These are phyloP conservation scores for Gastrodia elata DNA, from an alignment of 106 monocot species.

Conservation along the genomic window DNA sequence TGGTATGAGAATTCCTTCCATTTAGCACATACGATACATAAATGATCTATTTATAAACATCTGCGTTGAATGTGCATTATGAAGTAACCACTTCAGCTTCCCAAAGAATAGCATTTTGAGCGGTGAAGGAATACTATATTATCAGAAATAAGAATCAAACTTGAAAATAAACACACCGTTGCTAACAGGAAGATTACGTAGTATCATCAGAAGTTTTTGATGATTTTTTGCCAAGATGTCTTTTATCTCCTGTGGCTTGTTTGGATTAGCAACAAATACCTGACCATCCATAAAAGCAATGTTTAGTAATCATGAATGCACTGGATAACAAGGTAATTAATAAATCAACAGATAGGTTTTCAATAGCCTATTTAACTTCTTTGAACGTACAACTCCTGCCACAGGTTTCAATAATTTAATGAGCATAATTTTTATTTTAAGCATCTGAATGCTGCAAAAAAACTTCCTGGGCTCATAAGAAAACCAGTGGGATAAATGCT, in stretches of 20 bases:
- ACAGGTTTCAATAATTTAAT: background rate
- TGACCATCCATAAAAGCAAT: constrained; percentile 1
- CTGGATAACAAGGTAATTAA: background rate
- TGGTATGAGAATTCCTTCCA: background rate
- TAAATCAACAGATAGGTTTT: too few species aligned
- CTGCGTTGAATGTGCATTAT: background rate
- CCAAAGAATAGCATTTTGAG: background rate
- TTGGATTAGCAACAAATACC: constrained; percentile 79
- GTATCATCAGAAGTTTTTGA: constrained; percentile 36
- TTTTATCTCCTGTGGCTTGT: constrained; percentile 48
- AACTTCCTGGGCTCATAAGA: background rate
- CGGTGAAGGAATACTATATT: too few species aligned
- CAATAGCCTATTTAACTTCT: background rate
- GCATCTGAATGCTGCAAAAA: background rate
- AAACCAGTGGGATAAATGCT: background rate
- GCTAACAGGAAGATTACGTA: constrained; percentile 49
- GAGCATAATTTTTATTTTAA: background rate
- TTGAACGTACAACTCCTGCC: background rate
- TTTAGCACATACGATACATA: background rate
- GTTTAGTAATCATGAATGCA: background rate
- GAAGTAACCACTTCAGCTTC: background rate
- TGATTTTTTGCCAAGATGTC: constrained; percentile 36
- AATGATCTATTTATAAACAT: background rate
- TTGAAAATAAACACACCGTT: constrained; percentile 28
- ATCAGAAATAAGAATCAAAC: background rate